Percentiles rank a stretch among this genome's conserved stretches.
phyloP scores from a whole-genome alignment of 495 filamentous ascomycete species.

The Penicillium arizonense region DNA sequence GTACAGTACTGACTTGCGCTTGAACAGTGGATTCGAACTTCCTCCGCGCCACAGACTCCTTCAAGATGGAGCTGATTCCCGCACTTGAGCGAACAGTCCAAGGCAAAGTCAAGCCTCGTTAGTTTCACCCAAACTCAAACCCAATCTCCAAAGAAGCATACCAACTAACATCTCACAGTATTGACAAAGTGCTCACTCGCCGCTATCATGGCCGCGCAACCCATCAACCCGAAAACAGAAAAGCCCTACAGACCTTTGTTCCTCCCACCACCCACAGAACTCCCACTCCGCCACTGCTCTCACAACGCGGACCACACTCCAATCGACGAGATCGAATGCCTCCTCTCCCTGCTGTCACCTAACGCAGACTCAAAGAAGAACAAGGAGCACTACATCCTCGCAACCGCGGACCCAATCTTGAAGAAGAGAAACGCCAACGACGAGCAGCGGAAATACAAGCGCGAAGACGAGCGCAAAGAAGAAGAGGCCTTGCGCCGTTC shows the following conservation, averaged over 20 bases:
- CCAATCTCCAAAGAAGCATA: constrained; percentile 1
- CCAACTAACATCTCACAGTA: constrained; percentile 37
- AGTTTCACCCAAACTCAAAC: constrained; percentile 19
- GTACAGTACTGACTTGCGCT: constrained; percentile 11
- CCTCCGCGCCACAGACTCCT: constrained; percentile 65
- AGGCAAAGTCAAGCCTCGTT: constrained; percentile 81
- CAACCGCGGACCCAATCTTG: constrained; percentile 52
- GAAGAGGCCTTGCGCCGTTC: constrained; percentile 33
- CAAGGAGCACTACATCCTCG: constrained; percentile 88
- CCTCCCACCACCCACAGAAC: constrained; percentile 46
- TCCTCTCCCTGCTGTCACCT: constrained; percentile 74
- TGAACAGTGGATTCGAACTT: constrained; percentile 73
- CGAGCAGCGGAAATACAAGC: constrained; percentile 25
- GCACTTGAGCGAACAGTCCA: constrained; percentile 73
- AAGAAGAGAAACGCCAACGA: constrained; percentile 25
- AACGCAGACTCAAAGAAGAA: constrained; percentile 61
- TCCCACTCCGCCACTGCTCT: constrained; percentile 84
- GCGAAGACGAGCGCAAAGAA: constrained; percentile 30
- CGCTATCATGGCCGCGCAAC: constrained; percentile 43
- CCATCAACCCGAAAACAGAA: constrained; percentile 46
- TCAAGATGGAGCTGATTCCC: constrained; percentile 77
- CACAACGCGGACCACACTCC: constrained; percentile 81
- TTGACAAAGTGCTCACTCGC: constrained; percentile 60
- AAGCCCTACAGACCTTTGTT: constrained; percentile 38
- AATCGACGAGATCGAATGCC: constrained; percentile 72